phyloP scores from a whole-genome alignment of 768 basidiomycete genomes.

The Naganishia onofrii region DNA sequence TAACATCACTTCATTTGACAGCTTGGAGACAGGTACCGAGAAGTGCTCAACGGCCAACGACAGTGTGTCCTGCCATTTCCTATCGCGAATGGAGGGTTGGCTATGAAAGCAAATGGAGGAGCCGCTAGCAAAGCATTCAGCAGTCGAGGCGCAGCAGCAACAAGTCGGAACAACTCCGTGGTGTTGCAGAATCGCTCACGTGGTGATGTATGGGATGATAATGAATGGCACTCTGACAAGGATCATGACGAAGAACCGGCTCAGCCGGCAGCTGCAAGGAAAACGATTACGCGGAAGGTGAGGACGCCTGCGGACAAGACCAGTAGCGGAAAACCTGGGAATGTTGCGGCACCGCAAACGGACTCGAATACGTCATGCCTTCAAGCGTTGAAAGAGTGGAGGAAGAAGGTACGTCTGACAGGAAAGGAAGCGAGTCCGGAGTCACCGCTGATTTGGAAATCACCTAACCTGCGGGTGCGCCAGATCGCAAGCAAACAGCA shows the following conservation, averaged over 20 bases:
- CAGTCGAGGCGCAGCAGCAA: slow-evolving; percentile 26
- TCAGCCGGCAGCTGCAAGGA: slow-evolving; percentile 25
- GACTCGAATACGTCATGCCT: slow-evolving; percentile 38
- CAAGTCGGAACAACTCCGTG: slow-evolving; percentile 35
- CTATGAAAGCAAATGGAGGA: slow-evolving; percentile 20
- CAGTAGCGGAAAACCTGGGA: not conserved
- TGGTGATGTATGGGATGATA: slow-evolving; percentile 44
- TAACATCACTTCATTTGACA: not conserved
- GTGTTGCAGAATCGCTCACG: slow-evolving; percentile 44
- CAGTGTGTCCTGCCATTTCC: slow-evolving; percentile 32
- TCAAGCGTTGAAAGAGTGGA: slow-evolving; percentile 35
- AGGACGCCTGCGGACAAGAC: not conserved
- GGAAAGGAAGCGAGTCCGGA: not conserved
- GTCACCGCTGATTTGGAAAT: not conserved
- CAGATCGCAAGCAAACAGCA: slow-evolving; percentile 34
- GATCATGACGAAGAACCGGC: slow-evolving; percentile 35
- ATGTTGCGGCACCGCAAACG: not conserved
- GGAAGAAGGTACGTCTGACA: slow-evolving; percentile 32
- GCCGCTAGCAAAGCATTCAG: slow-evolving; percentile 26
- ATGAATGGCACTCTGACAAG: slow-evolving; percentile 35
- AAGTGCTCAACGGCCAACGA: slow-evolving; percentile 34
- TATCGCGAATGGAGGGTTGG: slow-evolving; percentile 9
- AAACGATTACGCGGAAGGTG: not conserved
- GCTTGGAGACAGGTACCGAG: slow-evolving; percentile 30
- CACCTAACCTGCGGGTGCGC: slow-evolving; percentile 12